Percentiles rank a stretch among this genome's conserved stretches.
These are phyloP conservation scores for Silybum marianum DNA, from an alignment of 129 eudicot genomes.

Conservation along the genomic window DNA sequence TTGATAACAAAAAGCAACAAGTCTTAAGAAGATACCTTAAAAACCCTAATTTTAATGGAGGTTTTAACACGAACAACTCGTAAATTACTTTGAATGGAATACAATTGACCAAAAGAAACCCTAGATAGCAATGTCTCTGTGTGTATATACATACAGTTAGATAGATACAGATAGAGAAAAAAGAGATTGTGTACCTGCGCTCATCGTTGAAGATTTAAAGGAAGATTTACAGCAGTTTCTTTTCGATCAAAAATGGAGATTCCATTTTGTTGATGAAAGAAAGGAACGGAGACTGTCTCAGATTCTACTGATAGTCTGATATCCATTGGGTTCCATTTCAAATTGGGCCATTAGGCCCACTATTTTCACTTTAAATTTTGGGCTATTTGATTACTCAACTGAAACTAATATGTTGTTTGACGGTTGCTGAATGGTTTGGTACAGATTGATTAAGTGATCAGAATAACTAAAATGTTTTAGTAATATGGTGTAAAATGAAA, in stretches of 20 bases:
- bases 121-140: not conserved
- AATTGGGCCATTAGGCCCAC: not conserved
- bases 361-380: not conserved
- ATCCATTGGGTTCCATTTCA: not conserved
- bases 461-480: too few species aligned
- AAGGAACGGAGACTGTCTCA: not conserved
- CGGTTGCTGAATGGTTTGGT: too few species aligned
- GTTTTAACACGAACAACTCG: constrained; percentile 6
- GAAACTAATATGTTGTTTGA: too few species aligned
- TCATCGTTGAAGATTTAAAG: constrained; percentile 30
- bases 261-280: not conserved
- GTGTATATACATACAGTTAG: not conserved
- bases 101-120: not conserved
- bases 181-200: constrained; percentile 39
- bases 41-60: not conserved
- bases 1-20: not conserved
- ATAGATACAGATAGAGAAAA: not conserved
- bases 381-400: not conserved
- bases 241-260: constrained; percentile 3
- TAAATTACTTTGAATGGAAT: not conserved
- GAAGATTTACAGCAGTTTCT: not conserved
- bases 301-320: not conserved
- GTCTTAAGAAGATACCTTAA: not conserved
- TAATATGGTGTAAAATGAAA: too few species aligned
- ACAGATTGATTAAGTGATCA: too few species aligned